Conservation (phyloP, 768 basidiomycete genomes). For the Suillus plorans region DNA sequence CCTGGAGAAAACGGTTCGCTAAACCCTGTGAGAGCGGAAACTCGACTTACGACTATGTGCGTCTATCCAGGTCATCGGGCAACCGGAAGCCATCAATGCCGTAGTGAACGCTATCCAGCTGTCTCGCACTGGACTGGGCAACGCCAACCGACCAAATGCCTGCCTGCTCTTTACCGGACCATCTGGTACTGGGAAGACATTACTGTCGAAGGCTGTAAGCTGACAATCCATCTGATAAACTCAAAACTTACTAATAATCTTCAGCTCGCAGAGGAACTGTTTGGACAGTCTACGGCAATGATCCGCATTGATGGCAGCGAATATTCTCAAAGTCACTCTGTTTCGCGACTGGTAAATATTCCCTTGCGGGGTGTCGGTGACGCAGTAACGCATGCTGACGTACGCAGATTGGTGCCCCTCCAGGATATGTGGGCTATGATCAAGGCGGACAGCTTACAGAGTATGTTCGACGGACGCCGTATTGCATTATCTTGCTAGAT, state of each 20-base stretch:
- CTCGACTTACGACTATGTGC: neutral
- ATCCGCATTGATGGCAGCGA: conserved; percentile 48
- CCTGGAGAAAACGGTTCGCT: conserved; percentile 1
- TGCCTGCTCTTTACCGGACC: conserved; percentile 44
- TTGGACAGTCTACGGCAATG: conserved; percentile 41
- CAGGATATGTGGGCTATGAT: conserved; percentile 45
- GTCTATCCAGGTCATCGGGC: conserved; percentile 20
- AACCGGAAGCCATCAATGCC: conserved; percentile 45
- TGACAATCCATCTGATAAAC: neutral
- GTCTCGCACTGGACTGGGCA: conserved; percentile 46
- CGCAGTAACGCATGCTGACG: neutral
- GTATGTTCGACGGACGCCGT: conserved; percentile 42
- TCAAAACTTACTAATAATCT: neutral
- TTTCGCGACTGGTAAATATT: conserved; percentile 35
- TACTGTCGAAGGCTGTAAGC: conserved; percentile 37
- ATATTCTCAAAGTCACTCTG: conserved; percentile 43
- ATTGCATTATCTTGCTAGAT: conserved; percentile 31
- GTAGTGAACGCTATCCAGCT: conserved; percentile 50
- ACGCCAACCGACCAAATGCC: conserved; percentile 44
- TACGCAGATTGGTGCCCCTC: conserved; percentile 30
- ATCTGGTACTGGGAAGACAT: conserved; percentile 40
- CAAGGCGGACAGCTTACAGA: conserved; percentile 44
- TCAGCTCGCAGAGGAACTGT: conserved; percentile 43
- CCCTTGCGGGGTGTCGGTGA: neutral
- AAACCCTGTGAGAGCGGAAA: neutral